Evolutionary conservation across 1,284 basidiomycete species (phyloP).

Genomic region (Pyrrhoderma noxium): DNA sequence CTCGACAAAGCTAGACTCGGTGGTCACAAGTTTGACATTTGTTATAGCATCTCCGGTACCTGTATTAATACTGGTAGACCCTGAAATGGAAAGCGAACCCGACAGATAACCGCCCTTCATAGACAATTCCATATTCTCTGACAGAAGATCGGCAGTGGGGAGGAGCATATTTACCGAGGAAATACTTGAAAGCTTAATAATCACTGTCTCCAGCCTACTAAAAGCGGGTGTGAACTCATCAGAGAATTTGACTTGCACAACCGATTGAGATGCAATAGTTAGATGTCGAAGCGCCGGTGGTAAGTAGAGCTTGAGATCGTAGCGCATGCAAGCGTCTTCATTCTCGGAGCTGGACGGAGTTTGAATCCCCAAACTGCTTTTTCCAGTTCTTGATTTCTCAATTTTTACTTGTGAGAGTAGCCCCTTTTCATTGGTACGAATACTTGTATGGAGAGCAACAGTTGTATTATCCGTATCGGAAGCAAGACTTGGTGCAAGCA

Average conservation of each 20-base stretch:
- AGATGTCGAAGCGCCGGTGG: slow-evolving; percentile 42
- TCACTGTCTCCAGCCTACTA: neutral
- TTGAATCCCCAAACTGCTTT: neutral
- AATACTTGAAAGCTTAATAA: slow-evolving; percentile 12
- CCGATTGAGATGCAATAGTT: slow-evolving; percentile 33
- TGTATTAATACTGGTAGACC: slow-evolving; percentile 37
- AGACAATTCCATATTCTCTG: slow-evolving; percentile 36
- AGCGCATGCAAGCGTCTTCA: slow-evolving; percentile 43
- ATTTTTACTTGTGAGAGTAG: slow-evolving; percentile 32
- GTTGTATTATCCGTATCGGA: slow-evolving; percentile 35
- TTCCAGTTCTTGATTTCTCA: slow-evolving; percentile 21
- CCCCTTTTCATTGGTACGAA: slow-evolving; percentile 30
- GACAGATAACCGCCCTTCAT: slow-evolving; percentile 50
- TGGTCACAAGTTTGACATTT: slow-evolving; percentile 35
- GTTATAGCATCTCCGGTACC: slow-evolving; percentile 44
- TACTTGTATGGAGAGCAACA: slow-evolving; percentile 33
- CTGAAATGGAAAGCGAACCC: slow-evolving; percentile 42
- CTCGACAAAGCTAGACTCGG: slow-evolving; percentile 29
- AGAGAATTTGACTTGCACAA: slow-evolving; percentile 42
- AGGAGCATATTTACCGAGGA: slow-evolving; percentile 39
- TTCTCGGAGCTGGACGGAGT: neutral
- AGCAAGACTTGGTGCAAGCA: slow-evolving; percentile 35
- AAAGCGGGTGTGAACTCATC: slow-evolving; percentile 24
- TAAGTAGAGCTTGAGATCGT: slow-evolving; percentile 44
- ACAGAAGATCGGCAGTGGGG: slow-evolving; percentile 34